Percentiles rank a stretch among this genome's conserved stretches.
phyloP scores from a whole-genome alignment of 257 asterid genomes.

The Agastache rugosa region DNA sequence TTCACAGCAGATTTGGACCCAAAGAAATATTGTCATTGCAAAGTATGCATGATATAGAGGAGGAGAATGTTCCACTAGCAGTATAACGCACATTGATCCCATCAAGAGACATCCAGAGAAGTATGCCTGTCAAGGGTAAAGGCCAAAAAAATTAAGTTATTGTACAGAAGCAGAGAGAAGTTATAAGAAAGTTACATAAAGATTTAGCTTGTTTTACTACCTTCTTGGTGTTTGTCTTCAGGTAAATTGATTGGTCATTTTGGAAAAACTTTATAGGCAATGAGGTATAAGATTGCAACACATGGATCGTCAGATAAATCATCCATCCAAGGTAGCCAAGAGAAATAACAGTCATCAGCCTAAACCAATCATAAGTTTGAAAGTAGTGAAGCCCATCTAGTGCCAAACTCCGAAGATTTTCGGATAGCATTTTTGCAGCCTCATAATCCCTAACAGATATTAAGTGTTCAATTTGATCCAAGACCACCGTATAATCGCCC shows the following conservation, averaged over 20 bases:
- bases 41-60: slow-evolving; percentile 91
- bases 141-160: slow-evolving; percentile 16
- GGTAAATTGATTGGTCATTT: slow-evolving; percentile 55
- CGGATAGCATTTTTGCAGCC: slow-evolving; percentile 73
- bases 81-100: slow-evolving; percentile 58
- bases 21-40: slow-evolving; percentile 83
- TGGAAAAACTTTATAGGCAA: slow-evolving; percentile 53
- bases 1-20: slow-evolving; percentile 85
- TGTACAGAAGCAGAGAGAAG: slow-evolving; percentile 23
- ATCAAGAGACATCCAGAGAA: slow-evolving; percentile 64
- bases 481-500: slow-evolving; percentile 50
- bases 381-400: slow-evolving; percentile 89
- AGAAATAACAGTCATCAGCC: slow-evolving; percentile 89
- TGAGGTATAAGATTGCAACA: slow-evolving; percentile 81
- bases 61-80: slow-evolving; percentile 84
- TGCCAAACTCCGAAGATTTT: slow-evolving; percentile 83
- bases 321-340: slow-evolving; percentile 98
- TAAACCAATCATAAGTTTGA: slow-evolving; percentile 96
- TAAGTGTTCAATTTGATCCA: slow-evolving; percentile 74
- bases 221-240: slow-evolving; percentile 57
- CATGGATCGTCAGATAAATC: slow-evolving; percentile 79
- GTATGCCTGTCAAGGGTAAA: slow-evolving; percentile 59
- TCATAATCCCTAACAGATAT: slow-evolving; percentile 60
- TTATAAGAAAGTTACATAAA: slow-evolving; percentile 4
- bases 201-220: slow-evolving; percentile 42